Evolutionary conservation across 2,329 filamentous ascomycete species (phyloP).

Genomic region (Neofusicoccum umdonicola): DNA sequence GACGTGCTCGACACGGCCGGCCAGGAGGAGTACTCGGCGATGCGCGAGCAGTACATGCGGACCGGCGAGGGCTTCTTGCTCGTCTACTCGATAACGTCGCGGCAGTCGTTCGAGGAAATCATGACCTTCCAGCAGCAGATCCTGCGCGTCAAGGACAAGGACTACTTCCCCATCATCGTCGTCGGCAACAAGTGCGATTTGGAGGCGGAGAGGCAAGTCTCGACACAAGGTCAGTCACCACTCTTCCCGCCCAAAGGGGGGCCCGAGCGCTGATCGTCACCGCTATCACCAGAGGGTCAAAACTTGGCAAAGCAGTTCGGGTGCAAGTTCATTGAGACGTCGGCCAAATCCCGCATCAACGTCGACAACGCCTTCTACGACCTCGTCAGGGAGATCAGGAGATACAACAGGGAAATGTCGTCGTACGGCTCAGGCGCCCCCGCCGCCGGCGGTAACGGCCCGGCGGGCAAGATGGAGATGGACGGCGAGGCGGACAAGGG

Average conservation of each 20-base stretch:
- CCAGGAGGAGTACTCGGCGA: conserved; percentile 98
- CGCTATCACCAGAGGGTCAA: conserved; percentile 70
- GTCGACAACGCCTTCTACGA: conserved; percentile 99
- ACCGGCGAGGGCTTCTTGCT: conserved; percentile 97
- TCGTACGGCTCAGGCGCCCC: conserved; percentile 72
- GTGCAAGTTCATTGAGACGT: conserved; percentile 99
- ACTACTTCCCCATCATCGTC: conserved; percentile 99
- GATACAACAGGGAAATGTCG: conserved; percentile 98
- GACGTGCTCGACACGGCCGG: conserved; percentile 98
- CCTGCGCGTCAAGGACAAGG: conserved; percentile 97
- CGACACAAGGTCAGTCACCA: conserved; percentile 74
- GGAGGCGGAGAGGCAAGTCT: conserved; percentile 86
- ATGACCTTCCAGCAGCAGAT: conserved; percentile 99
- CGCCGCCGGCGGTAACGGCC: conserved; percentile 56
- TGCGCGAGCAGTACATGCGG: conserved; percentile 99
- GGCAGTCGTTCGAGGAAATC: conserved; percentile 98
- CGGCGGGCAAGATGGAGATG: conserved; percentile 74
- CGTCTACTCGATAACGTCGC: conserved; percentile 96
- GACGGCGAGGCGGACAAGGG: conserved; percentile 65
- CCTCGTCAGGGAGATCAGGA: conserved; percentile 94
- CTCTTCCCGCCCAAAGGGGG: conserved; percentile 8
- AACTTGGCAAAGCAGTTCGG: conserved; percentile 80
- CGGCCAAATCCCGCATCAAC: conserved; percentile 95
- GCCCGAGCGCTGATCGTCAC: conserved; percentile 17
- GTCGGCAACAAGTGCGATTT: conserved; percentile 99